These are phyloP conservation scores for Phoma sp. DNA, from an alignment of 2,329 filamentous ascomycete genomes.

Conservation along the genomic window DNA sequence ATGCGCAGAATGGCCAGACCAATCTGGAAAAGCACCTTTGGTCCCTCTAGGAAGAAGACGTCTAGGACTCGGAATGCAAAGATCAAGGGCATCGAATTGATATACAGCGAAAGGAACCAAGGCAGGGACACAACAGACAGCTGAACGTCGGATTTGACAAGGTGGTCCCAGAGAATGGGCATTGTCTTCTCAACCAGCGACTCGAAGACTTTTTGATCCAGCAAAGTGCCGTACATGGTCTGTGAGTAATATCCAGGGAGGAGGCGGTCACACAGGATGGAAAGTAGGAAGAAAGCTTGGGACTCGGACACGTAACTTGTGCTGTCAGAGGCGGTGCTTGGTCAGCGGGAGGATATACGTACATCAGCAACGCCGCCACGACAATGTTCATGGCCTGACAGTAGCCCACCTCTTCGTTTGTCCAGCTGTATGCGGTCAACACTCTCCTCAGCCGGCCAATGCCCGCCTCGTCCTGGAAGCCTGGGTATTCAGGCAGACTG, in stretches of 20 bases:
- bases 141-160: conserved; percentile 96
- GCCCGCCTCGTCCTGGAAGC: conserved; percentile 94
- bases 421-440: conserved; percentile 97
- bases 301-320: conserved; percentile 88
- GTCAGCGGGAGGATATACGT: conserved; percentile 41
- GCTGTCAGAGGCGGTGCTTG: conserved; percentile 33
- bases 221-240: conserved; percentile 97
- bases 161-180: conserved; percentile 96
- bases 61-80: conserved; percentile 97
- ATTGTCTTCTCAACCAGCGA: conserved; percentile 98
- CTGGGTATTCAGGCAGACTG: conserved; percentile 94
- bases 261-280: conserved; percentile 87
- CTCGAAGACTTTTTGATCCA: conserved; percentile 97
- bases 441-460: conserved; percentile 89
- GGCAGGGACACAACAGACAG: conserved; percentile 95
- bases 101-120: conserved; percentile 97
- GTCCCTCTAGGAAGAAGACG: conserved; percentile 97
- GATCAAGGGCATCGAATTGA: conserved; percentile 98
- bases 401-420: conserved; percentile 92
- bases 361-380: conserved; percentile 93
- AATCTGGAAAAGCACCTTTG: conserved; percentile 96
- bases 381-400: conserved; percentile 99
- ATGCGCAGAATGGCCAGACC: conserved; percentile 95
- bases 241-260: conserved; percentile 97
- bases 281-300: conserved; percentile 94